Base-by-base conservation (phyloP, 2,329 filamentous ascomycete species). In the Endocalyx cinctus region DNA sequence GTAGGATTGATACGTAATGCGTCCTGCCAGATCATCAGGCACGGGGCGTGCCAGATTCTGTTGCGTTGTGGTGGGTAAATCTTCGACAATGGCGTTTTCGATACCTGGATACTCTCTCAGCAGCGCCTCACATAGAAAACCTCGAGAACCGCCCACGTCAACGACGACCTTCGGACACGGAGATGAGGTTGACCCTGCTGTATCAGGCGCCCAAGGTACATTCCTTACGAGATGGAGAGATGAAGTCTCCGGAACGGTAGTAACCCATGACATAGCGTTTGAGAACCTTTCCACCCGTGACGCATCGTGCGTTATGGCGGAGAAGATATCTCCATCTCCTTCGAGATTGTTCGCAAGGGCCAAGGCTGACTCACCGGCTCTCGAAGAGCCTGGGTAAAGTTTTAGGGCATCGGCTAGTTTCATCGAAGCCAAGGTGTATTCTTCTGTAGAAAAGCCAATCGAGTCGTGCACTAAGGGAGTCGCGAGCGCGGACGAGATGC, bases 221-320 rank as follows among this genome's bases (percentile, higher is more conserved):
- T 38, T 34, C 17, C 37, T 26, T 12, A 45, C 37, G 4, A 41
- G 34, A n/a, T 40, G 34, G 2, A 13, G 5, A 3, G 34, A 25
- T 27, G 39, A 38, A 34, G 40, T 45, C 10, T 38, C 39, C 11
- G 42, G 42, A 10, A 42, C 34, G 12, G 27, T 42, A 26, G 38
- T 37, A 11, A 27, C 29, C 35, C 31, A 45, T 8, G 34, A 36
- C 39, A 45, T 45, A n/a, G 42, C 42, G 5, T 40, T 42, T 10
- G 39, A 29, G 11, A 45, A 34, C 1, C 42, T 31, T 8, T 30
- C 37, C 14, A 45, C 31, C 4, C 42, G 39, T 1, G 23, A 15
- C 5, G 34, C 28, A 25, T 40, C 25, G 5, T 30, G 20, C 4
- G 25, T 20, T 3, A 42, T 27, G 15, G 38, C 29, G 8, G 31